Evolutionary conservation across 2,329 filamentous ascomycete genomes (phyloP), one percentile per base, ranked within the genome.

Genomic region (Biscogniauxia mediterranea): DNA sequence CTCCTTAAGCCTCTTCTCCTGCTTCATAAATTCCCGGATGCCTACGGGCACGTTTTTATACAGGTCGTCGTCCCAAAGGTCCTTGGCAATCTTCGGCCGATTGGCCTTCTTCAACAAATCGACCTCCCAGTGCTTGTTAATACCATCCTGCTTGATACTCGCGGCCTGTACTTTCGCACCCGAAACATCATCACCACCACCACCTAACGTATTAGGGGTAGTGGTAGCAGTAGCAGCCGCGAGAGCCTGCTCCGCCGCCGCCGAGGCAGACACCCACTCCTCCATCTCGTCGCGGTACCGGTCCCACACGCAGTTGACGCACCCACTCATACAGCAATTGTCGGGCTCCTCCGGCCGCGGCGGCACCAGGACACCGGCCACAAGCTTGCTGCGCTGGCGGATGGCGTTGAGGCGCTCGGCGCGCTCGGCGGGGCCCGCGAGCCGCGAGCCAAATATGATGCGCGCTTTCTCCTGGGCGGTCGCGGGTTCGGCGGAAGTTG

Each of bases 271-370:
- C 3, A 88, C 89, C 92, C 93, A 98, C 61, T 91, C 90, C 75
- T 98, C 93, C 77, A 98, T 83, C 57, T 98, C 95, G 67, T 99
- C 94, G 8, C 93, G 85, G 76, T 89, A 98, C 57, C 87, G 82
- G 70, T 97, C 93, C 93, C 93, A 98, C 2, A 98, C 95, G 75
- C 95, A 99, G 75, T 98, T 93, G 55, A 97, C 94, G 74, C 95
- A 99, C 2, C 95, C 95, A 72, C 91, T 95, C 95, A 99, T 99
- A 78, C 95, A 99, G 83, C 95, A 99, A 73, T 99, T 97, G 71
- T 98, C 95, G 3, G 95, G 95, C 77, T 99, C 94, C 54, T 87
- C 83, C 1, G 95, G 95, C 54, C 85, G 85, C 0, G 93, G 93
- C 1, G 95, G 95, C 4, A 98, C 89, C 19, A 86, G 77, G 0